Base-by-base conservation (phyloP, 768 basidiomycete species). In the Harrya chromipes region DNA sequence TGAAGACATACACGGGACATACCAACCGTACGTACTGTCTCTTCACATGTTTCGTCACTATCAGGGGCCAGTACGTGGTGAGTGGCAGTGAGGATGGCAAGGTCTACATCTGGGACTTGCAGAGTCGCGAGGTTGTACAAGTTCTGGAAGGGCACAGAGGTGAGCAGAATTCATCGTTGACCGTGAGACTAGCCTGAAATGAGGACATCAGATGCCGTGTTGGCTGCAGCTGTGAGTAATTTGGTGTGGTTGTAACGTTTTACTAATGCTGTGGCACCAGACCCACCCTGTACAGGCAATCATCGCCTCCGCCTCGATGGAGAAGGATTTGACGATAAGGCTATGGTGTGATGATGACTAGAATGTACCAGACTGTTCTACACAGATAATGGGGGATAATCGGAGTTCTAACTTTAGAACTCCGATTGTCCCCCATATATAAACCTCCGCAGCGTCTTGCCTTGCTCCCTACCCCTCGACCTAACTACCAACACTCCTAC, bases 1-100 rank as follows among this genome's bases (percentile, higher is more conserved):
- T 95, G 20, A 97, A 98, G 72, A 95, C 94, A 3, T 94, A 94
- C 62, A 82, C 77, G 0, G 92, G 94, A 0, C 94, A 95, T 63
- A 74, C 75, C 4, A 95, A 94, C 67, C 81, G 89, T 40, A 90
- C 89, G 27, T 95, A 85, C 57, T 93, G 88, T 58, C 74, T 93
- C 50, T 78, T 81, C 51, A 72, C 87, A 6, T 82, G 80, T 57
- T 90, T 92, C 62, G 76, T 74, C 35, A 80, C 78, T 0, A 70
- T 48, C 11, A 71, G 75, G 9, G 78, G 80, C 7, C 83, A 80
- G 47, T 90, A 84, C 66, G 78, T 98, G 39, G 79, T 95, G 5
- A 83, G 88, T 41, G 97, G 97, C 2, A 90, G 87, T 48, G 95
- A 97, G 69, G 94, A 97, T 67, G 76, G 79, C 56, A 94, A 89